Evolutionary conservation across 108 stramenopile genomes (phyloP).

Genomic region (Nitzschia palea): DNA sequence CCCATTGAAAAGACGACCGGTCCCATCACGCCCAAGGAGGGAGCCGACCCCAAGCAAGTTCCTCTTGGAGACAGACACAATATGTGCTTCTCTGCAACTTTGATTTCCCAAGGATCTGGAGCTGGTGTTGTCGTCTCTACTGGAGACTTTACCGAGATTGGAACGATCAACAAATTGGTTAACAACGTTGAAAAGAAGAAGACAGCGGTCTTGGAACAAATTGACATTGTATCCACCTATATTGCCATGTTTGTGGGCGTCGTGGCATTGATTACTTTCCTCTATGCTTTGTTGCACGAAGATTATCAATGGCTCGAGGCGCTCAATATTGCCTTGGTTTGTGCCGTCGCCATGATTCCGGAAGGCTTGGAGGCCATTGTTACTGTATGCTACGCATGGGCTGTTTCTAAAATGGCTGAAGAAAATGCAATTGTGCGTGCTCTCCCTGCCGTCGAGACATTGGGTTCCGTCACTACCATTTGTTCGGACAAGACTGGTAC

Average conservation of each 20-base stretch:
- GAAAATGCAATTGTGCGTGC: constrained; percentile 89
- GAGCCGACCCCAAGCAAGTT: constrained; percentile 48
- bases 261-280: constrained; percentile 80
- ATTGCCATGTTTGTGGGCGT: constrained; percentile 79
- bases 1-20: constrained; percentile 82
- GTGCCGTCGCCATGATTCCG: constrained; percentile 96
- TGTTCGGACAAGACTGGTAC: constrained; percentile 99
- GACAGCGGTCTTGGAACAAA: constrained; percentile 91
- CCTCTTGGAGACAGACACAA: constrained; percentile 84
- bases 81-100: constrained; percentile 90
- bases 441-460: constrained; percentile 95
- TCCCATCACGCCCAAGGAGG: constrained; percentile 35
- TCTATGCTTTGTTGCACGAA: constrained; percentile 63
- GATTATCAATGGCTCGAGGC: constrained; percentile 51
- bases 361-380: constrained; percentile 97
- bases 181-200: constrained; percentile 78
- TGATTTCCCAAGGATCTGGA: constrained; percentile 87
- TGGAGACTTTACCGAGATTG: constrained; percentile 92
- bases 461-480: constrained; percentile 94
- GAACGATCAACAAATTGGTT: constrained; percentile 89
- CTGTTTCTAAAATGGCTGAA: constrained; percentile 86
- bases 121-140: constrained; percentile 82
- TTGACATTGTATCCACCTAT: constrained; percentile 85
- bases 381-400: constrained; percentile 89
- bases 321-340: constrained; percentile 74